phyloP scores from a whole-genome alignment of 768 basidiomycete genomes.

The Pleurotus salmoneostramineus region DNA sequence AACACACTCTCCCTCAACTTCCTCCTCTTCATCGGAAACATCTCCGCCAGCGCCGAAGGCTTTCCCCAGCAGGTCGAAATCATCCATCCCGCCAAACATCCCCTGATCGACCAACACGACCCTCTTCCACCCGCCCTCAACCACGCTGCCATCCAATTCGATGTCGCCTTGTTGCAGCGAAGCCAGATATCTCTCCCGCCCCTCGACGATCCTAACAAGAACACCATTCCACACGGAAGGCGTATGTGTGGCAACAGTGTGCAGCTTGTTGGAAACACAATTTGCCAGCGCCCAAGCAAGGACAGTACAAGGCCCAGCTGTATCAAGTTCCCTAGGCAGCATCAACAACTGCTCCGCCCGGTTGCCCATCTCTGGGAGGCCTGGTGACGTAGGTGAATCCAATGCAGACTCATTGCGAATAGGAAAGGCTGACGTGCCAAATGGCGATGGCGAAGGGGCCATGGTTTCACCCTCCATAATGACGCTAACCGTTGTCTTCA shows the following conservation, averaged over 20 bases:
- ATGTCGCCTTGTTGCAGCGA: neutral
- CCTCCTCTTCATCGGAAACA: neutral
- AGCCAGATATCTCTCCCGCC: neutral
- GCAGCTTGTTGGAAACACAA: constrained; percentile 37
- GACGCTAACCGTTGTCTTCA: no score
- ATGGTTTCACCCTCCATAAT: no score
- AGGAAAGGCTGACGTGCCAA: no score
- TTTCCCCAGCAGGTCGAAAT: neutral
- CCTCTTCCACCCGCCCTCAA: neutral
- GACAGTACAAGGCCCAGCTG: constrained; percentile 27
- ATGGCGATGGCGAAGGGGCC: no score
- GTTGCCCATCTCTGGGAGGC: no score
- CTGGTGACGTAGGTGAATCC: constrained; percentile 2
- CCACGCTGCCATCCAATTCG: neutral
- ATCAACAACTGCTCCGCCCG: no score
- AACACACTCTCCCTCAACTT: neutral
- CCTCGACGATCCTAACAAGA: constrained; percentile 35
- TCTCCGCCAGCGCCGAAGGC: neutral
- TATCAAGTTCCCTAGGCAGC: neutral
- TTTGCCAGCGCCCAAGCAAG: constrained; percentile 33
- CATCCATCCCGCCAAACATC: neutral
- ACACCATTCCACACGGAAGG: constrained; percentile 58
- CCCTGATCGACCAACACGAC: neutral
- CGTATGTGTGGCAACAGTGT: constrained; percentile 46
- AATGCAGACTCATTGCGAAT: no score